phyloP scores from a whole-genome alignment of 1,139 yeast genomes.

The Candida albicans region DNA sequence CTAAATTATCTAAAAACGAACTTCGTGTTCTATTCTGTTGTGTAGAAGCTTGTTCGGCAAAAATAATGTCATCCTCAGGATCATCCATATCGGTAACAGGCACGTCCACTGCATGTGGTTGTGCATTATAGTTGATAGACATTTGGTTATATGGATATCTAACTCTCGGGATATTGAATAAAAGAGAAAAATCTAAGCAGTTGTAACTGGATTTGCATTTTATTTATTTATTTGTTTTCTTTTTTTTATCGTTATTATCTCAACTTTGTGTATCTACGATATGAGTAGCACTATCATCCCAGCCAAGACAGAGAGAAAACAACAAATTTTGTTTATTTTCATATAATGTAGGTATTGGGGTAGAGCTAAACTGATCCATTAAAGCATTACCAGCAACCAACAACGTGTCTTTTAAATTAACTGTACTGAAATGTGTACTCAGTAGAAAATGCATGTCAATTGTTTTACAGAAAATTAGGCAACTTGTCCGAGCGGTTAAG shows the following conservation, averaged over 20 bases:
- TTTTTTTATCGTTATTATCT: background rate
- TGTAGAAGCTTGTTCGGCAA: slow-evolving; percentile 18
- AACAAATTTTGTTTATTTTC: no score
- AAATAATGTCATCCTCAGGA: slow-evolving; percentile 45
- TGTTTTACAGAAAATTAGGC: slow-evolving; percentile 22
- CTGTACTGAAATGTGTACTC: no score
- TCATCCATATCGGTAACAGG: slow-evolving; percentile 63
- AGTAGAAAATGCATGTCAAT: no score
- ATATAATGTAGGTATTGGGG: no score
- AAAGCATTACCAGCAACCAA: no score
- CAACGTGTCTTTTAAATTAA: no score
- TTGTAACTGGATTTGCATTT: background rate
- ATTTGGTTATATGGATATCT: background rate
- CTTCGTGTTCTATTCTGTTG: background rate
- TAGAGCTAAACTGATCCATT: no score
- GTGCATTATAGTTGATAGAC: slow-evolving; percentile 3
- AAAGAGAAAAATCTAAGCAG: background rate
- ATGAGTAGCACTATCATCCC: no score
- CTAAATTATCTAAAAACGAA: slow-evolving; percentile 20
- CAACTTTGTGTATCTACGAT: no score
- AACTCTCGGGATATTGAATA: slow-evolving; percentile 1
- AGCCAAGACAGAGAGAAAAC: no score
- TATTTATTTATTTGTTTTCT: background rate
- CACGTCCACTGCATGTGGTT: slow-evolving; percentile 47
- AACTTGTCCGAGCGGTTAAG: slow-evolving; percentile 60